Evolutionary conservation across 495 filamentous ascomycete species (phyloP).

Genomic region (Trypethelium eluteriae): DNA sequence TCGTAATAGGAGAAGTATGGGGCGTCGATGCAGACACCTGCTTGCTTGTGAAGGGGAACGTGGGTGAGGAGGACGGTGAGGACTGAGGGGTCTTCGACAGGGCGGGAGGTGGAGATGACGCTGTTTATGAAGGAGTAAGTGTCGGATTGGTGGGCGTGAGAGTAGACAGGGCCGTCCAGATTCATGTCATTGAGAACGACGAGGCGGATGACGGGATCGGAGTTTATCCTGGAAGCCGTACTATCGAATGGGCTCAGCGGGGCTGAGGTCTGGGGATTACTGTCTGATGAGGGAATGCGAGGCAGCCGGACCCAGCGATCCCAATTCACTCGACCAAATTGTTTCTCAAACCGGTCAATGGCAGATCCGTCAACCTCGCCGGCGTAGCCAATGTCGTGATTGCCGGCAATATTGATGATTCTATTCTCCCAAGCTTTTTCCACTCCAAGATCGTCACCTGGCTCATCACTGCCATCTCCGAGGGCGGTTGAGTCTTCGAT

Average conservation of each 20-base stretch:
- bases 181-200: slow-evolving; percentile 86
- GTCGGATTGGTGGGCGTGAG: slow-evolving; percentile 54
- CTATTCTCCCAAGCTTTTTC: slow-evolving; percentile 59
- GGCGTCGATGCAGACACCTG: slow-evolving; percentile 73
- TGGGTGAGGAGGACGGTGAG: slow-evolving; percentile 85
- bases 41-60: slow-evolving; percentile 76
- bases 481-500: slow-evolving; percentile 37
- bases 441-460: slow-evolving; percentile 42
- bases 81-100: slow-evolving; percentile 57
- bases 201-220: slow-evolving; percentile 51
- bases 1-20: slow-evolving; percentile 68
- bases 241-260: background rate
- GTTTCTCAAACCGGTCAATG: slow-evolving; percentile 67
- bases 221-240: slow-evolving; percentile 32
- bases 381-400: slow-evolving; percentile 94
- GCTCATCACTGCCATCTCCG: slow-evolving; percentile 22
- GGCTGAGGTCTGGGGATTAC: background rate
- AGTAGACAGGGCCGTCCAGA: slow-evolving; percentile 71
- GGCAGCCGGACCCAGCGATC: slow-evolving; percentile 66
- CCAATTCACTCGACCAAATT: slow-evolving; percentile 84
- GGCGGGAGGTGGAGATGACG: slow-evolving; percentile 56
- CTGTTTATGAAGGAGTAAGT: slow-evolving; percentile 73
- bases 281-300: background rate
- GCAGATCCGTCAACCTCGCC: slow-evolving; percentile 71
- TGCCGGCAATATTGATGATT: slow-evolving; percentile 83